Conservation (phyloP, 1,139 yeast genomes). For the Yamadazyma sp. region DNA sequence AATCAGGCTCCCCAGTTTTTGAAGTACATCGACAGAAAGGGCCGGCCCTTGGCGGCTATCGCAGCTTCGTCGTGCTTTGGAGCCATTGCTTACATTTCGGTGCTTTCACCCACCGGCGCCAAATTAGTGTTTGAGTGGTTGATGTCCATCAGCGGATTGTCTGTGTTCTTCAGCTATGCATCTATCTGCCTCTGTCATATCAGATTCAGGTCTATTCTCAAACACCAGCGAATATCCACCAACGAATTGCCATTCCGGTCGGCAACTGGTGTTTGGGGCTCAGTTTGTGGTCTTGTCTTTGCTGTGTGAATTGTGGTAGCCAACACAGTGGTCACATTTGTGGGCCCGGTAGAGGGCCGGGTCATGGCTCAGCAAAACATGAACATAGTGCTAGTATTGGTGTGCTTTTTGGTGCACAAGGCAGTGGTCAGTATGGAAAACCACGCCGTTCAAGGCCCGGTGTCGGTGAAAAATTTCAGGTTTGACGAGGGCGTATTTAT, state of each 20-base stretch:
- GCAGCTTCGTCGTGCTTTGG: conserved; percentile 6
- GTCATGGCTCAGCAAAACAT: not conserved
- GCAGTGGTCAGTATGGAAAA: not conserved
- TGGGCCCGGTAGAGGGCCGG: not conserved
- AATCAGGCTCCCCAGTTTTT: conserved; percentile 38
- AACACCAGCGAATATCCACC: conserved; percentile 18
- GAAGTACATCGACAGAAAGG: conserved; percentile 38
- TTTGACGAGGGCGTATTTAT: not conserved
- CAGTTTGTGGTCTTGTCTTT: conserved; percentile 13
- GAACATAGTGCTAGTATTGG: not conserved
- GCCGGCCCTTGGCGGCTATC: conserved; percentile 31
- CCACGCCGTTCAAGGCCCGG: not conserved
- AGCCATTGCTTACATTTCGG: conserved; percentile 7
- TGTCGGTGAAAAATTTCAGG: not conserved
- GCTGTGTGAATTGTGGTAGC: conserved; percentile 10
- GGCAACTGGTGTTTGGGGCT: conserved; percentile 13
- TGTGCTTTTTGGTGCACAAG: not conserved
- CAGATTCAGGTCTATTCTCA: conserved; percentile 19
- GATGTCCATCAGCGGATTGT: conserved; percentile 34
- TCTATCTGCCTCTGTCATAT: conserved; percentile 29
- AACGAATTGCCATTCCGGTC: conserved; percentile 14
- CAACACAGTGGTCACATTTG: conserved; percentile 4
- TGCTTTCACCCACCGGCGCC: conserved; percentile 7
- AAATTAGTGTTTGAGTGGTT: conserved; percentile 30
- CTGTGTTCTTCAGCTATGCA: conserved; percentile 35